Percentiles rank a stretch among this genome's conserved stretches.
Conservation (phyloP, 768 basidiomycete species). For the Pulveroboletus sp. region DNA sequence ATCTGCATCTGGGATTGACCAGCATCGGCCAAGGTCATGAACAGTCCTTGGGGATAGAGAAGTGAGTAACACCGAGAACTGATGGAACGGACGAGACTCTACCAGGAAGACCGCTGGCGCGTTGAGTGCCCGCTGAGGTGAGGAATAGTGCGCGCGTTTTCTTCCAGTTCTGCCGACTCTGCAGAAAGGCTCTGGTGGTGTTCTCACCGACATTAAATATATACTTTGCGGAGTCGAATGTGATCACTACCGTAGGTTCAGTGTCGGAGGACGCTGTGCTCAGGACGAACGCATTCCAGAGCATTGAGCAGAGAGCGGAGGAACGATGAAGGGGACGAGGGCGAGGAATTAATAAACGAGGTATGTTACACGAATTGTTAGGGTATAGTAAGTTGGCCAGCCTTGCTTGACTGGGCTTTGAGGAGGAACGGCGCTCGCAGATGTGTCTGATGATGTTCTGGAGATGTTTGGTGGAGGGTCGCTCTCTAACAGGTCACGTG, state of each 20-base stretch:
- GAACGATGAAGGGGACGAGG: conserved; percentile 16
- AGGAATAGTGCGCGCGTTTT: conserved; percentile 70
- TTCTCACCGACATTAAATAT: conserved; percentile 88
- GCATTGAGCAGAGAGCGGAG: conserved; percentile 33
- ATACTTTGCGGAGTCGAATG: conserved; percentile 77
- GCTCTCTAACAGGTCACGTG: conserved; percentile 9
- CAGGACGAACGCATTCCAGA: conserved; percentile 62
- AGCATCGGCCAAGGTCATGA: conserved; percentile 79
- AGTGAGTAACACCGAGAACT: background rate
- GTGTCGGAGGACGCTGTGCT: conserved; percentile 68
- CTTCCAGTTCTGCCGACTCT: conserved; percentile 61
- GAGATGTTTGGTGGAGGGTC: too few relatives aligned
- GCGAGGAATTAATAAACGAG: conserved; percentile 3
- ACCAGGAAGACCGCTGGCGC: conserved; percentile 74
- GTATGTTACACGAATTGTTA: conserved; percentile 24
- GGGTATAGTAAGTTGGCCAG: conserved; percentile 28
- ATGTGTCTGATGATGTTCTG: too few relatives aligned
- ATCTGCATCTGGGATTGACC: conserved; percentile 53
- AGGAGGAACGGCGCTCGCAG: background rate
- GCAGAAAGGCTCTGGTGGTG: conserved; percentile 66
- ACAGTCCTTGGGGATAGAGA: conserved; percentile 43
- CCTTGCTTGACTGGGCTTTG: conserved; percentile 1
- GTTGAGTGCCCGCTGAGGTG: conserved; percentile 56
- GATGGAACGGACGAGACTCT: conserved; percentile 6
- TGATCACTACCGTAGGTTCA: conserved; percentile 68